Percentiles rank a stretch among this genome's conserved stretches.
Evolutionary conservation across 169 alveolate genomes (phyloP).

Genomic region (Cryptosporidium felis): DNA sequence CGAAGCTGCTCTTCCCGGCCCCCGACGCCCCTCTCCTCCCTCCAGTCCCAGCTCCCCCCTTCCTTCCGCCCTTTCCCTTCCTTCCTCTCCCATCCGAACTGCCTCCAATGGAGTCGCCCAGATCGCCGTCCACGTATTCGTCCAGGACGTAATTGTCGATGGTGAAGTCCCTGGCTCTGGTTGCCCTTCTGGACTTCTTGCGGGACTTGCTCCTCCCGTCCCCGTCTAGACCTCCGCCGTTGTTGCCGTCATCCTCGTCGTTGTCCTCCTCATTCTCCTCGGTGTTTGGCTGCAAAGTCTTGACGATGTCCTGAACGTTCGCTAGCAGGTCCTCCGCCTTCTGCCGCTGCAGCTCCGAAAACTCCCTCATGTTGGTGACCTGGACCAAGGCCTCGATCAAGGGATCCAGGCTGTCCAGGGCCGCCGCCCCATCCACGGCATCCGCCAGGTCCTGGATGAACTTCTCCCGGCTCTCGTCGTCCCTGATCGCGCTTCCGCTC

Average conservation of each 20-base stretch:
- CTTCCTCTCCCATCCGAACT: slow-evolving; percentile 17
- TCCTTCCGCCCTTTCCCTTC: slow-evolving; percentile 17
- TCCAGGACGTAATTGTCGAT: slow-evolving; percentile 41
- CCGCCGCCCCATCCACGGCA: slow-evolving; percentile 70
- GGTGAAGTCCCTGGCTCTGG: slow-evolving; percentile 56
- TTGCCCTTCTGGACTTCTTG: slow-evolving; percentile 53
- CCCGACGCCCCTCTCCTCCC: neutral
- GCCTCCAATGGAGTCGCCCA: neutral
- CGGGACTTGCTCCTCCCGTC: slow-evolving; percentile 12
- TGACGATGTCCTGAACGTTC: slow-evolving; percentile 64
- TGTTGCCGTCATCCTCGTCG: neutral
- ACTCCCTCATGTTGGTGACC: slow-evolving; percentile 68
- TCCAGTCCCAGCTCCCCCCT: slow-evolving; percentile 7
- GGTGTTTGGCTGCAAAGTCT: slow-evolving; percentile 56
- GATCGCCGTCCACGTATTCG: slow-evolving; percentile 24
- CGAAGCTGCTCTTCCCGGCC: neutral
- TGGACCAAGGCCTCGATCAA: slow-evolving; percentile 64
- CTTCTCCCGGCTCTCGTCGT: slow-evolving; percentile 68
- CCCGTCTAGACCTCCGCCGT: neutral
- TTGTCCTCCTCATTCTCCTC: slow-evolving; percentile 33
- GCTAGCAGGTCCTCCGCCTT: slow-evolving; percentile 64
- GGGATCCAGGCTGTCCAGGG: slow-evolving; percentile 66
- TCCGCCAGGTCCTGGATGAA: slow-evolving; percentile 56
- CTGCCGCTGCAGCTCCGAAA: slow-evolving; percentile 59
- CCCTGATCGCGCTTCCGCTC: slow-evolving; percentile 69